Base-by-base conservation (phyloP, 495 filamentous ascomycete genomes). In the Talaromyces nanjingensis region DNA sequence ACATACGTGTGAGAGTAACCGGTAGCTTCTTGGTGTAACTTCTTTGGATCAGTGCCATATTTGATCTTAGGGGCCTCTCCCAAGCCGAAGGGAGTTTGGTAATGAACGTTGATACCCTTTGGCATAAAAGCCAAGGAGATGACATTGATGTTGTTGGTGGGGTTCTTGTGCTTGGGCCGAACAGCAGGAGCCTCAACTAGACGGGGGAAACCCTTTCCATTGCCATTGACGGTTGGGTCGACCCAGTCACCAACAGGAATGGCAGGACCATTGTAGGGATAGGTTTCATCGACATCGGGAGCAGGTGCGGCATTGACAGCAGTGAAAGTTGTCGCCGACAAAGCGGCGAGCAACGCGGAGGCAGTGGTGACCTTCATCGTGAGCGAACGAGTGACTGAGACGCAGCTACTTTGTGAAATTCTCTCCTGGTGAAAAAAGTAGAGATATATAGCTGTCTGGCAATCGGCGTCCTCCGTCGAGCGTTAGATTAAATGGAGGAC, bases 131-230 rank as follows among this genome's bases (percentile, higher is more conserved):
- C 76, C 59, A 79, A 53, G 16, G 76, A 75, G 63, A 84, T 82
- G 56, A 84, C 80, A 68, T 84, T 83, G 68, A 84, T 69, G 64
- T 84, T 84, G 74, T 84, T 84, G 53, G 69, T 76, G 27, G 79
- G 77, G 53, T 77, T 72, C 14, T 64, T 54, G 1, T 63, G 66
- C 18, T 66, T 66, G 2, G 81, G 81, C 66, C 74, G 76, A 24
- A 84, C 80, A 20, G 81, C 81, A n/a, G 84, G 81, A 24, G 82
- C 73, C 67, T 87, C 84, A 34, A 80, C 74, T 7, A 83, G 71
- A 65, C 80, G 79, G 18, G 76, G 73, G 63, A 79, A 83, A 3
- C 81, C 81, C 64, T 82, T 81, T 33, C 79, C 80, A 66, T 82
- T 82, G 64, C 80, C 78, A 69, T 81, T 82, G 71, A 79, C 64